These are phyloP conservation scores for Lignosus rhinocerotis DNA, from an alignment of 1,284 basidiomycete species.

Conservation along the genomic window DNA sequence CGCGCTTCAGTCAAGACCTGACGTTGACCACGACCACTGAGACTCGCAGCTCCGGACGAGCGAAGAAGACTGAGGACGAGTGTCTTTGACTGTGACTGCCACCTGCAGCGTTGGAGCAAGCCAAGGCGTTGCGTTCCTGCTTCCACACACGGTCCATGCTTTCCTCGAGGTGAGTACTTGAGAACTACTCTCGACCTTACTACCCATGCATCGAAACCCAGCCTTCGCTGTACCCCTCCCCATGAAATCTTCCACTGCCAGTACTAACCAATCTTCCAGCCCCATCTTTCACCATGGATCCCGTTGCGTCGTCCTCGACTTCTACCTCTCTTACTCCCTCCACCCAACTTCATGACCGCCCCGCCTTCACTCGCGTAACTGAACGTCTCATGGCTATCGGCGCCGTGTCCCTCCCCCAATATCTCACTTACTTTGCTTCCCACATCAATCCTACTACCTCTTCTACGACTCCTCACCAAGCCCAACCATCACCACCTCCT, in stretches of 20 bases:
- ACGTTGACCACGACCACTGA: too few relatives aligned
- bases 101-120: too few relatives aligned
- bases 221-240: neutral
- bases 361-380: constrained; percentile 5
- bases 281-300: neutral
- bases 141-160: too few relatives aligned
- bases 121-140: too few relatives aligned
- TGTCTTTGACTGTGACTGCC: too few relatives aligned
- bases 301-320: neutral
- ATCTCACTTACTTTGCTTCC: neutral
- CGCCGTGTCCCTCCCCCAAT: constrained; percentile 6
- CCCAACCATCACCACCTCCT: neutral
- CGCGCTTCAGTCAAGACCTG: too few relatives aligned
- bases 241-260: neutral
- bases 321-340: neutral
- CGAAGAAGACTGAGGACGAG: too few relatives aligned
- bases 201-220: too few relatives aligned
- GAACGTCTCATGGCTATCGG: constrained; percentile 13
- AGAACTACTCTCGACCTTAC: too few relatives aligned
- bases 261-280: neutral
- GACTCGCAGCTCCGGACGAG: too few relatives aligned
- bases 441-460: neutral
- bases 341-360: neutral
- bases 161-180: too few relatives aligned
- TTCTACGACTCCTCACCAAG: neutral